Percentiles rank a stretch among this genome's conserved stretches.
Conservation (phyloP, 129 eudicot species). For the Lactuca sativa region DNA sequence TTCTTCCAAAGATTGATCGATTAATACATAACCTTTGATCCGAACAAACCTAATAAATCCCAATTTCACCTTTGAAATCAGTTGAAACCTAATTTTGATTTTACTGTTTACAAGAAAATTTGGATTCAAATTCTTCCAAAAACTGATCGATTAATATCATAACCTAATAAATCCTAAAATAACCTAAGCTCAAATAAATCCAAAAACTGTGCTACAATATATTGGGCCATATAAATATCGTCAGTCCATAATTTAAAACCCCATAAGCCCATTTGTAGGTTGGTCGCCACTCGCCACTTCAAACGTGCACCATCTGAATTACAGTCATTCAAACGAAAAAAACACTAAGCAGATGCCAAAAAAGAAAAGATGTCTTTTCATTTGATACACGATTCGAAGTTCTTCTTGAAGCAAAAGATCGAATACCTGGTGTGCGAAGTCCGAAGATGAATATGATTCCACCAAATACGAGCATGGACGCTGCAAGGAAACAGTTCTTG, state of each 20-base stretch:
- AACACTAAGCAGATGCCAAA: not conserved
- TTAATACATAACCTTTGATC: no score
- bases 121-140: no score
- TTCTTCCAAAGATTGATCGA: no score
- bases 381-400: constrained; percentile 2
- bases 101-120: no score
- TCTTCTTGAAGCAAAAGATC: constrained; percentile 17
- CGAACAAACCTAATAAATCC: no score
- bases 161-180: no score
- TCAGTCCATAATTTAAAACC: not conserved
- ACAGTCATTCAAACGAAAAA: not conserved
- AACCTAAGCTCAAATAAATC: no score
- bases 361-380: not conserved
- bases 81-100: no score
- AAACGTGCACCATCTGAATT: not conserved
- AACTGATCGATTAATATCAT: no score
- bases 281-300: constrained; percentile 3
- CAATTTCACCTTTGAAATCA: no score
- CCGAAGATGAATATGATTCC: constrained; percentile 5
- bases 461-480: constrained; percentile 25
- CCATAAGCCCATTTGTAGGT: not conserved
- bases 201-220: no score
- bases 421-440: constrained; percentile 19
- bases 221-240: not conserved
- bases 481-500: constrained; percentile 56